Percentiles rank a stretch among this genome's conserved stretches.
Evolutionary conservation across 116 monocot species (phyloP).

Genomic region (Posidonia oceanica): DNA sequence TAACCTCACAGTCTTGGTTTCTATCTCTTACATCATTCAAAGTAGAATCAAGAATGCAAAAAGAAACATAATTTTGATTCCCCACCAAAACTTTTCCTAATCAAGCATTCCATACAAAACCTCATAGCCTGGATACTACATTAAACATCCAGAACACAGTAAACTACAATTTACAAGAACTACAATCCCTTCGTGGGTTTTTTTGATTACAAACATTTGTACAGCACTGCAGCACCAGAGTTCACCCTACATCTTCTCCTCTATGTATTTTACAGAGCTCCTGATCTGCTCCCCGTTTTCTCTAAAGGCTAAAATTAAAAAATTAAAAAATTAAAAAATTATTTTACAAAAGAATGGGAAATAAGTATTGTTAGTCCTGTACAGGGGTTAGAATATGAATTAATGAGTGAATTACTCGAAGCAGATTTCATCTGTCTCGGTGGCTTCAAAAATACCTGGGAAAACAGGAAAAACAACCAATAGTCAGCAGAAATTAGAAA

Average conservation of each 20-base stretch:
- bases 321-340: not conserved
- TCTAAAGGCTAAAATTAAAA: not conserved
- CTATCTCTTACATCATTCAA: not conserved
- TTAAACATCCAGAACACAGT: not conserved
- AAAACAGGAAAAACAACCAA: too few species aligned
- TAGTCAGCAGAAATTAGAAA: too few species aligned
- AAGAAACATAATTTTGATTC: not conserved
- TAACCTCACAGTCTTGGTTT: not conserved
- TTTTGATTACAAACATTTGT: too few species aligned
- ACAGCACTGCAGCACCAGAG: not conserved
- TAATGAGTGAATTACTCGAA: not conserved
- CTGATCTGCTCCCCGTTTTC: too few species aligned
- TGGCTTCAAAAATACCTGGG: constrained; percentile 4
- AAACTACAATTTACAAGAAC: not conserved
- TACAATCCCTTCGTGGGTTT: not conserved
- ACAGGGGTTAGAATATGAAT: constrained; percentile 1
- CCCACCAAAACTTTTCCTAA: not conserved
- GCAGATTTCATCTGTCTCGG: not conserved
- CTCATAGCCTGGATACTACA: not conserved
- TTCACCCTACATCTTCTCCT: constrained; percentile 1
- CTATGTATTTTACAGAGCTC: constrained; percentile 7
- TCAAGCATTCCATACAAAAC: not conserved
- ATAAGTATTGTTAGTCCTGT: not conserved
- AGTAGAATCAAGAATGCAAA: not conserved
- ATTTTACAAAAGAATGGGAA: constrained; percentile 10